A percentile compares a stretch with the other conserved stretches of the same genome.
Evolutionary conservation across 208 protist species (phyloP).

Genomic region (Acanthamoeba castellanii): DNA sequence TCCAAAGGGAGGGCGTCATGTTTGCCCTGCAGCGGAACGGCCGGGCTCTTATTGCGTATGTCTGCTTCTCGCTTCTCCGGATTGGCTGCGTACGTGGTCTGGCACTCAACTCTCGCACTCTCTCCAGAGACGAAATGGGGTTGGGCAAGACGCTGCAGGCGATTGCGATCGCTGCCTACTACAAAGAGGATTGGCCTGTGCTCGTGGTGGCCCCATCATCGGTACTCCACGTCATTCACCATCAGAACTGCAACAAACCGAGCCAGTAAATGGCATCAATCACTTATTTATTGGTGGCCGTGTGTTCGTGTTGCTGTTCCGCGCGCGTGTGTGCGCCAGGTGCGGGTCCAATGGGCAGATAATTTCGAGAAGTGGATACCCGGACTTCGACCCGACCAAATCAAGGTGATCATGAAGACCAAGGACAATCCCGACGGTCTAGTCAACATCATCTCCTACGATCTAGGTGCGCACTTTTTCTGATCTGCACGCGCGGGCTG

Average conservation of each 20-base stretch:
- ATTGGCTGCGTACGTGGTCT: no score
- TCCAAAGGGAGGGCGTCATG: constrained; percentile 45
- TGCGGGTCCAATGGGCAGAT: not conserved
- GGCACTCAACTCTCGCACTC: no score
- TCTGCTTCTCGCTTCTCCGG: not conserved
- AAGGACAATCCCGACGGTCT: constrained; percentile 68
- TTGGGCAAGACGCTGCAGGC: constrained; percentile 97
- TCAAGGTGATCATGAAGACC: constrained; percentile 87
- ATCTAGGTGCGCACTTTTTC: constrained; percentile 73
- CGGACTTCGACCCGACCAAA: constrained; percentile 74
- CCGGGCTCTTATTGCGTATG: constrained; percentile 44
- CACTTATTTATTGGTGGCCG: not conserved
- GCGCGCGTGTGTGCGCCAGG: not conserved
- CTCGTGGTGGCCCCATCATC: constrained; percentile 84
- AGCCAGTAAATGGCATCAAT: not conserved
- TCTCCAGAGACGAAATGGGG: constrained; percentile 95
- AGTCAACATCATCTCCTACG: constrained; percentile 89
- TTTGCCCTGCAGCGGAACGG: constrained; percentile 42
- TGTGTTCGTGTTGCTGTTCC: not conserved
- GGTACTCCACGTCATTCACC: not conserved
- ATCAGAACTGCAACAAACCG: not conserved
- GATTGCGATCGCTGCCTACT: constrained; percentile 94
- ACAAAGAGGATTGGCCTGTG: constrained; percentile 95
- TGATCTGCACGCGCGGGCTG: not conserved
- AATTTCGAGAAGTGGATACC: constrained; percentile 83